Percentiles rank a stretch among this genome's conserved stretches.
Conservation (phyloP, 768 basidiomycete species). For the Tylopilus felleus region DNA sequence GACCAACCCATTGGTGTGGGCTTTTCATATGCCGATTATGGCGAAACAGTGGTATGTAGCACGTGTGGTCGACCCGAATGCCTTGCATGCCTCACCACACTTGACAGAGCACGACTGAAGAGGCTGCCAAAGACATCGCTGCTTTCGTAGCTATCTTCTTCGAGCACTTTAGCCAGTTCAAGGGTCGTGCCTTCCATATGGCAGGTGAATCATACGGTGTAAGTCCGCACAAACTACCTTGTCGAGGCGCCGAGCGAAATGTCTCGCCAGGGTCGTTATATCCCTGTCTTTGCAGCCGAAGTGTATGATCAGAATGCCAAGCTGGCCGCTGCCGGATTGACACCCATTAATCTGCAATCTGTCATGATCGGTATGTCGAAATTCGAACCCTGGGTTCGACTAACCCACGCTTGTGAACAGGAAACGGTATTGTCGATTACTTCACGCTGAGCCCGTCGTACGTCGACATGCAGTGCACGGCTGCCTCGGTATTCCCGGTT, state of each 20-base stretch:
- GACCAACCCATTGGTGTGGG: slow-evolving; percentile 47
- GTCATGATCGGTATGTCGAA: slow-evolving; percentile 42
- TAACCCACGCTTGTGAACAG: slow-evolving; percentile 18
- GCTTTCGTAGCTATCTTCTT: slow-evolving; percentile 73
- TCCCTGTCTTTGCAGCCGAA: slow-evolving; percentile 48
- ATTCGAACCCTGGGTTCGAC: neutral
- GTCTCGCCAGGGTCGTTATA: slow-evolving; percentile 44
- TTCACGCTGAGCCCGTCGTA: slow-evolving; percentile 39
- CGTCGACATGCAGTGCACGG: slow-evolving; percentile 55
- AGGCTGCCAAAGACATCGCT: slow-evolving; percentile 67
- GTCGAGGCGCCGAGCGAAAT: neutral
- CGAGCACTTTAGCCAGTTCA: slow-evolving; percentile 68
- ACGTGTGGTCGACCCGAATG: neutral
- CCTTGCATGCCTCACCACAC: neutral
- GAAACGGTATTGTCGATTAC: slow-evolving; percentile 45
- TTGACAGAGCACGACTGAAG: slow-evolving; percentile 55
- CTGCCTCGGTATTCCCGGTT: slow-evolving; percentile 49
- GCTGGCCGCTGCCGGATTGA: slow-evolving; percentile 42
- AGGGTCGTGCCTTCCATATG: slow-evolving; percentile 62
- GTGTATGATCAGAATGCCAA: slow-evolving; percentile 47
- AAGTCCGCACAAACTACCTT: neutral
- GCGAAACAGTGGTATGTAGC: slow-evolving; percentile 36
- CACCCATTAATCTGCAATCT: slow-evolving; percentile 48
- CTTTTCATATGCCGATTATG: slow-evolving; percentile 45
- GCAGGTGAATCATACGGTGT: slow-evolving; percentile 57